A percentile compares a stretch with the other conserved stretches of the same genome.
Evolutionary conservation across 2,329 filamentous ascomycete species (phyloP).

Genomic region (Fusarium secorum): DNA sequence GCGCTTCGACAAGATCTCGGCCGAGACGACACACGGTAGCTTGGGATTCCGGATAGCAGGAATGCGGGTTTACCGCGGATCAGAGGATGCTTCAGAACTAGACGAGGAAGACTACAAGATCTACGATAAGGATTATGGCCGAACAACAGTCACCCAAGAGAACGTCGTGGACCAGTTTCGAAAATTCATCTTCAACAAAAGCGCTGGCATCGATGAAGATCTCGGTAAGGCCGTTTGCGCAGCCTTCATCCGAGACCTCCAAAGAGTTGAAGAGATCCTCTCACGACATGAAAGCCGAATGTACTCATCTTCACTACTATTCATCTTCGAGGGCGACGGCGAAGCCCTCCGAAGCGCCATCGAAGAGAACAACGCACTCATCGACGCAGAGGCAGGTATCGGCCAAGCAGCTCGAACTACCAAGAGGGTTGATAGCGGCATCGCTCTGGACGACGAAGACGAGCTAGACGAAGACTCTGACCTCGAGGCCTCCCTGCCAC

Average conservation of each 20-base stretch:
- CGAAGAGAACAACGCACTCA: conserved; percentile 60
- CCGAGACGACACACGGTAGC: conserved; percentile 66
- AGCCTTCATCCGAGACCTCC: conserved; percentile 62
- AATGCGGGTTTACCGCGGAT: conserved; percentile 70
- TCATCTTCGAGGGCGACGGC: conserved; percentile 71
- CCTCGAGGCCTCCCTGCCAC: conserved; percentile 59
- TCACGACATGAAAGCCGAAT: conserved; percentile 66
- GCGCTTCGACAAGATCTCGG: conserved; percentile 66
- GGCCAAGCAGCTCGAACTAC: conserved; percentile 47
- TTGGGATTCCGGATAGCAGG: conserved; percentile 71
- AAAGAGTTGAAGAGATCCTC: conserved; percentile 61
- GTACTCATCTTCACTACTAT: conserved; percentile 69
- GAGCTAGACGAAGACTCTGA: conserved; percentile 60
- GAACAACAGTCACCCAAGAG: conserved; percentile 58
- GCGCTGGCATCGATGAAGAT: conserved; percentile 66
- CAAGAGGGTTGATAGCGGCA: conserved; percentile 64
- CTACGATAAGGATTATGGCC: conserved; percentile 71
- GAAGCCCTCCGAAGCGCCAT: conserved; percentile 60
- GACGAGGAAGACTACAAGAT: conserved; percentile 64
- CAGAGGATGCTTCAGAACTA: conserved; percentile 58
- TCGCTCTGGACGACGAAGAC: conserved; percentile 56
- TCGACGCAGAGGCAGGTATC: conserved; percentile 60
- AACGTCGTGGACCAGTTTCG: conserved; percentile 64
- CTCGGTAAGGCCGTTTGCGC: conserved; percentile 63
- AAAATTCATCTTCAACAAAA: conserved; percentile 65